These are phyloP conservation scores for Pichia sp. DNA, from an alignment of 1,139 yeast species.

Conservation along the genomic window DNA sequence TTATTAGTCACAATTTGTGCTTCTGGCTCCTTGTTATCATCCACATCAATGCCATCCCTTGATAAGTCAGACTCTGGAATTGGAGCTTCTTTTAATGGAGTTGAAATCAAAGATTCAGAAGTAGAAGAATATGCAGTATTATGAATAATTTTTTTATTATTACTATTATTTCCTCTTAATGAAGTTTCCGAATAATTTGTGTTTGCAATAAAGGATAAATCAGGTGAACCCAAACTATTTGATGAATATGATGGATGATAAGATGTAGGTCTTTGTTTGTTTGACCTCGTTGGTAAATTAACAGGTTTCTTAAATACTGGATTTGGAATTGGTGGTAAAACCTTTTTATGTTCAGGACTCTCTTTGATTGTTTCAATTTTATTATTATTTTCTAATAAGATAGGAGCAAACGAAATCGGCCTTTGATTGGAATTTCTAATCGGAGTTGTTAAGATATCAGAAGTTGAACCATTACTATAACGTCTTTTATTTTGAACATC, in stretches of 20 bases:
- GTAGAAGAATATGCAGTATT: conserved; percentile 11
- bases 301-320: conserved; percentile 20
- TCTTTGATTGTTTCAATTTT: conserved; percentile 27
- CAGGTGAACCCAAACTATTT: conserved; percentile 20
- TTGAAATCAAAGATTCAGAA: conserved; percentile 14
- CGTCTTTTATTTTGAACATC: conserved; percentile 36
- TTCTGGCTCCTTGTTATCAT: background rate
- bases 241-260: conserved; percentile 55
- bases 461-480: conserved; percentile 22
- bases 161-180: conserved; percentile 7
- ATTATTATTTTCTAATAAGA: conserved; percentile 10
- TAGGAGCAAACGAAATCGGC: conserved; percentile 17
- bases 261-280: conserved; percentile 74
- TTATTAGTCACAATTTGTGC: background rate
- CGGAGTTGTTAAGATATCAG: conserved; percentile 13
- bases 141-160: background rate
- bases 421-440: conserved; percentile 12
- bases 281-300: conserved; percentile 21
- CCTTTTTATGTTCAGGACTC: conserved; percentile 23
- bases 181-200: conserved; percentile 22
- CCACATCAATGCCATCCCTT: background rate
- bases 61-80: background rate
- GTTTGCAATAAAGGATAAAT: conserved; percentile 24
- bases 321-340: conserved; percentile 21
- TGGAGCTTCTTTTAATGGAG: conserved; percentile 9